These are phyloP conservation scores for Botrytis byssoidea DNA, from an alignment of 2,329 filamentous ascomycete species.

Conservation along the genomic window DNA sequence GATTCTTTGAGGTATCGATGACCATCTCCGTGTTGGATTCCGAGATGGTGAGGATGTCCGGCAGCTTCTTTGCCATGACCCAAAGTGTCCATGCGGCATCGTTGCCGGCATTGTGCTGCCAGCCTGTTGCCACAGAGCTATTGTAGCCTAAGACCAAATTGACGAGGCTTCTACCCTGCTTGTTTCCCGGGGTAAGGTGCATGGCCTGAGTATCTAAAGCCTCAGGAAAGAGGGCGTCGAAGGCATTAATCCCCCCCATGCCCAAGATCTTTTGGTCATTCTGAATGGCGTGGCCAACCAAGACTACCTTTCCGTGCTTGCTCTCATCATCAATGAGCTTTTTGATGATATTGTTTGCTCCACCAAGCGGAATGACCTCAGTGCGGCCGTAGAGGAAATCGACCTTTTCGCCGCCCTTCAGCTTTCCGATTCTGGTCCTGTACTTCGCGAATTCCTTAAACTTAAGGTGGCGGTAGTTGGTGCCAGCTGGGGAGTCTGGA, in stretches of 20 bases:
- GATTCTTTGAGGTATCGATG: background rate
- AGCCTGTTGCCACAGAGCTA: background rate
- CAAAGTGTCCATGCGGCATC: slow-evolving; percentile 8
- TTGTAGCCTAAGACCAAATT: background rate
- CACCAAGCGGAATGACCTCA: background rate
- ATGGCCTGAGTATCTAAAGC: background rate
- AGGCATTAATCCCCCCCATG: background rate
- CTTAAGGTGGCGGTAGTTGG: background rate
- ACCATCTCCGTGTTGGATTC: background rate
- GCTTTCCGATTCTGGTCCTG: background rate
- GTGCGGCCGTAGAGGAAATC: background rate
- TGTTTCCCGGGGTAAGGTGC: background rate
- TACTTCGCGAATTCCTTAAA: background rate
- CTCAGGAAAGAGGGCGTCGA: background rate
- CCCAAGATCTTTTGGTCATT: background rate
- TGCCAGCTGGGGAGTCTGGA: background rate
- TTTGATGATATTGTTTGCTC: background rate
- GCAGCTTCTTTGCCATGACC: background rate
- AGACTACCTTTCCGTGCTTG: background rate
- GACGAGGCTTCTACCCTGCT: background rate
- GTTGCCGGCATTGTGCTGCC: slow-evolving; percentile 18
- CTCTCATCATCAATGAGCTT: background rate
- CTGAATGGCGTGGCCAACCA: slow-evolving; percentile 8
- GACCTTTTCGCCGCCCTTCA: background rate
- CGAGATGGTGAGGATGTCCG: background rate